Conservation (phyloP, 345 rosid species). For the Atalantia buxifolia region DNA sequence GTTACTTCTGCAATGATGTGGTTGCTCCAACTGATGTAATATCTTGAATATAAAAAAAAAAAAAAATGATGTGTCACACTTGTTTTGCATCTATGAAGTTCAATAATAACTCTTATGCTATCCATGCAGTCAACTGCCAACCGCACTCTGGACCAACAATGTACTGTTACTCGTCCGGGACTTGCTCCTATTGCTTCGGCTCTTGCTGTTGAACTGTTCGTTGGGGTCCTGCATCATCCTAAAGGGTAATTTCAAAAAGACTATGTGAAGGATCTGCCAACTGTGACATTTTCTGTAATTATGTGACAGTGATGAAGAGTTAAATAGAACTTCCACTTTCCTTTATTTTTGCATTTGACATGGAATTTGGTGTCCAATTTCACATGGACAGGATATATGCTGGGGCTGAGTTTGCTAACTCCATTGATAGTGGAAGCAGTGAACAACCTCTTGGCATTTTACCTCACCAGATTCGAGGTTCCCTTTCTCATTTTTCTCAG, state of each 20-base stretch:
- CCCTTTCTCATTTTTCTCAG: constrained; percentile 76
- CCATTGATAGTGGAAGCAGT: constrained; percentile 32
- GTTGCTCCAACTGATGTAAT: constrained; percentile 94
- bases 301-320: background rate
- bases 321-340: background rate
- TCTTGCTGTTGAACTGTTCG: constrained; percentile 84
- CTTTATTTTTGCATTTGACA: background rate
- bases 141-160: constrained; percentile 94
- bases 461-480: constrained; percentile 94
- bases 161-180: constrained; percentile 97
- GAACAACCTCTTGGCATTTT: constrained; percentile 85
- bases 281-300: constrained; percentile 4
- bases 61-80: constrained; percentile 5
- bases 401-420: constrained; percentile 53
- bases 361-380: constrained; percentile 4
- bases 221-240: constrained; percentile 83
- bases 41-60: constrained; percentile 5
- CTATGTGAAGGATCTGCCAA: background rate
- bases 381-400: constrained; percentile 54
- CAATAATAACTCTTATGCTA: constrained; percentile 5
- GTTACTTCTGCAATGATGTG: constrained; percentile 96
- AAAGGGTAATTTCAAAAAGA: constrained; percentile 49
- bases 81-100: background rate
- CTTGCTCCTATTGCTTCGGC: constrained; percentile 94
- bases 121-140: constrained; percentile 81